phyloP scores from a whole-genome alignment of 495 filamentous ascomycete species.

The Neurospora sp. region DNA sequence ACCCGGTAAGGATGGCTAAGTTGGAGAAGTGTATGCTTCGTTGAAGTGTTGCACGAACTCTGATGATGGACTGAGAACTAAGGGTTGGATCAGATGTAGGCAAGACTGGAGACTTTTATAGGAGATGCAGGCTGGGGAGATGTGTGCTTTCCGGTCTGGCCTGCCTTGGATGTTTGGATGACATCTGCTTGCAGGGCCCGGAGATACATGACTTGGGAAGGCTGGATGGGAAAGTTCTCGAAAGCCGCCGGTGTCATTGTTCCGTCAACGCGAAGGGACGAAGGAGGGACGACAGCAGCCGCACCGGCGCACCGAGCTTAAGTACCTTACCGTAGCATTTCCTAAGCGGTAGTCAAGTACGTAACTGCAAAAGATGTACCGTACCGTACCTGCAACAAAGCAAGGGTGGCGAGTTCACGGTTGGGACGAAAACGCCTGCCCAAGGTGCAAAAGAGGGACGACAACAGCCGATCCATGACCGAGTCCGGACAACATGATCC shows the following conservation, averaged over 20 bases:
- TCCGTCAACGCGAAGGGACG: background rate
- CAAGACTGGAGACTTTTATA: background rate
- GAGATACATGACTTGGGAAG: background rate
- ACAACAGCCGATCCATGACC: background rate
- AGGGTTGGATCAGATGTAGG: background rate
- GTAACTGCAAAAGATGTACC: background rate
- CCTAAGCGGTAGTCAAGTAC: background rate
- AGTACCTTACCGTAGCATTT: background rate
- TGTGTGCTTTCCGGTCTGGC: background rate
- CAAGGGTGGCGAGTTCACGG: background rate
- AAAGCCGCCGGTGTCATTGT: background rate
- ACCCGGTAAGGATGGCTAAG: background rate
- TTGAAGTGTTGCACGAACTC: background rate
- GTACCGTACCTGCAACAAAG: background rate
- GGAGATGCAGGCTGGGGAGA: background rate
- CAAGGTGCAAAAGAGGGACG: background rate
- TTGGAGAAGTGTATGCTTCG: background rate
- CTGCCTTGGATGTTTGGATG: background rate
- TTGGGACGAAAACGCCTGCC: background rate
- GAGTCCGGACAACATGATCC: background rate
- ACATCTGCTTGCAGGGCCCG: background rate
- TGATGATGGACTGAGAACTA: background rate
- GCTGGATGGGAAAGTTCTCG: conserved; percentile 4
- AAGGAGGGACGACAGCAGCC: background rate
- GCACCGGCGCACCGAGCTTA: background rate